These are phyloP conservation scores for Pythium diclinum DNA, from an alignment of 352 stramenopile genomes.

Conservation along the genomic window DNA sequence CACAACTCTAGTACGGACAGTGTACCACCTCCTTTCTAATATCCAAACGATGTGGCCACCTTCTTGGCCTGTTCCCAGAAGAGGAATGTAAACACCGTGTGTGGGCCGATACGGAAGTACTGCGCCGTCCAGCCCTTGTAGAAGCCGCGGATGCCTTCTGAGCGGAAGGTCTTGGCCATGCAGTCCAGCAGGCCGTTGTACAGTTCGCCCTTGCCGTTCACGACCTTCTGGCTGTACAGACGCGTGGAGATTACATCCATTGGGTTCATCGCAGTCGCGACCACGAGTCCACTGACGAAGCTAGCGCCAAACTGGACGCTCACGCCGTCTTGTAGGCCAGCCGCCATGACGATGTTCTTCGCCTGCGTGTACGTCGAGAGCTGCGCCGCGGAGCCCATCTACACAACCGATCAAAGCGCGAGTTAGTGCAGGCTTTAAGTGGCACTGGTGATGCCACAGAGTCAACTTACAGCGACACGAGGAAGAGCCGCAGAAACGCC, in stretches of 20 bases:
- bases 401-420: neutral
- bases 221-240: slow-evolving; percentile 85
- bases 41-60: slow-evolving; percentile 57
- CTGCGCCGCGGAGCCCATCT: slow-evolving; percentile 84
- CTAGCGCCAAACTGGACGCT: slow-evolving; percentile 78
- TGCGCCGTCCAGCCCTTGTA: slow-evolving; percentile 88
- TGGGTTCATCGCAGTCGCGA: slow-evolving; percentile 86
- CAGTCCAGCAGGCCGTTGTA: slow-evolving; percentile 78
- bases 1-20: neutral
- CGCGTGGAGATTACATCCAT: slow-evolving; percentile 87
- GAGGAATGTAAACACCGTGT: slow-evolving; percentile 86
- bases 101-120: slow-evolving; percentile 82
- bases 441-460: no score
- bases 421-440: neutral
- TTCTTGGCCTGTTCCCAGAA: slow-evolving; percentile 86
- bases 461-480: slow-evolving; percentile 60
- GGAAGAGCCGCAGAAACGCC: slow-evolving; percentile 71
- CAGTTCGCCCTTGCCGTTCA: slow-evolving; percentile 80
- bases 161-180: slow-evolving; percentile 73
- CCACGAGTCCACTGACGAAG: slow-evolving; percentile 70
- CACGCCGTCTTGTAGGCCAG: slow-evolving; percentile 71
- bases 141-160: slow-evolving; percentile 74
- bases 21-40: slow-evolving; percentile 31
- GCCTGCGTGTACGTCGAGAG: slow-evolving; percentile 81
- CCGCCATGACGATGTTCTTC: slow-evolving; percentile 77